A percentile compares a stretch with the other conserved stretches of the same genome.
phyloP scores from a whole-genome alignment of 2,329 filamentous ascomycete species.

The Paracoccidioides lutzii region DNA sequence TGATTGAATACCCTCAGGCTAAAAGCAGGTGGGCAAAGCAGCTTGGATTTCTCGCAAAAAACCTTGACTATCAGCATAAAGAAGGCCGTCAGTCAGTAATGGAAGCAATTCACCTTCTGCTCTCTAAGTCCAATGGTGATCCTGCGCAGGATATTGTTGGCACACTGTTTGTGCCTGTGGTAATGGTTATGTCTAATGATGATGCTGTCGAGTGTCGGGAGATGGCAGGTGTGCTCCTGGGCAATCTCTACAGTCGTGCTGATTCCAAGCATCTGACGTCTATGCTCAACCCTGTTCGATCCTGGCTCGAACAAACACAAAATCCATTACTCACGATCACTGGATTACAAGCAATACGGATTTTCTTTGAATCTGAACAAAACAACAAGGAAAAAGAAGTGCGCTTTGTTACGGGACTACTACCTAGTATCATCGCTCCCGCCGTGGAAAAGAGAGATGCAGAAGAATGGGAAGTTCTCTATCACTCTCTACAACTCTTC shows the following conservation, averaged over 20 bases:
- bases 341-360: slow-evolving; percentile 65
- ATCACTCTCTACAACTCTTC: slow-evolving; percentile 58
- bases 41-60: slow-evolving; percentile 74
- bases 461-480: slow-evolving; percentile 55
- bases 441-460: slow-evolving; percentile 40
- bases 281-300: slow-evolving; percentile 57
- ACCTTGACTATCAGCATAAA: slow-evolving; percentile 78
- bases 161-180: slow-evolving; percentile 72
- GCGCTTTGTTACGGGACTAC: slow-evolving; percentile 42
- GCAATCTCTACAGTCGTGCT: slow-evolving; percentile 65
- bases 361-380: slow-evolving; percentile 64
- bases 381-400: slow-evolving; percentile 54
- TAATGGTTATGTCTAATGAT: slow-evolving; percentile 79
- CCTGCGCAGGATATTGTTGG: slow-evolving; percentile 70
- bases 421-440: slow-evolving; percentile 42
- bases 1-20: slow-evolving; percentile 87
- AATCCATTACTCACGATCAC: slow-evolving; percentile 59
- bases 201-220: slow-evolving; percentile 74
- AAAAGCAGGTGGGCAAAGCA: slow-evolving; percentile 83
- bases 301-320: slow-evolving; percentile 64
- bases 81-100: slow-evolving; percentile 85
- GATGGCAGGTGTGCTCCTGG: slow-evolving; percentile 66
- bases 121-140: slow-evolving; percentile 71
- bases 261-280: slow-evolving; percentile 58
- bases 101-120: slow-evolving; percentile 76